Evolutionary conservation across 805 yeast species (phyloP), one percentile per base, ranked within the genome.

Genomic region (Saccharomycopsis vini): DNA sequence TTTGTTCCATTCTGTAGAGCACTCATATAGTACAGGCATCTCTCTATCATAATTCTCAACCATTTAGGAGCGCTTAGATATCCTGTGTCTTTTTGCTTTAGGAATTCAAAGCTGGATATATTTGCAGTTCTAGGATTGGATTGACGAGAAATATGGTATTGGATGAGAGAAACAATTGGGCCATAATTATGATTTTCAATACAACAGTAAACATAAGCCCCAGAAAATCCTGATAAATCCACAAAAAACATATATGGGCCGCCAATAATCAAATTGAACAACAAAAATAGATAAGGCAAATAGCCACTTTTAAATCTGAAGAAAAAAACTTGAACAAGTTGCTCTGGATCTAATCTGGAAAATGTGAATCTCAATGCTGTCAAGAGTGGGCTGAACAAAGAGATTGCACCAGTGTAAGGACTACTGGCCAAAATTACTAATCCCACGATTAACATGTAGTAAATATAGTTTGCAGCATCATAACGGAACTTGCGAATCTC

Each of bases 181-280:
- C 35, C 44, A 18, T 24, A 26, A 22, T 26, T 23, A 12, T 21
- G n/a, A 18, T 35, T 26, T 20, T 23, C 33, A 9, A 41, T 13
- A 13, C 39, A 35, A 22, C 20, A 29, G 33, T 41, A 41, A 5
- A 41, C 34, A 19, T 34, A 41, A 7, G 24, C 44, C 4, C 28
- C 39, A 29, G 35, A 19, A 22, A 23, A 3, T 3, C 44, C 44
- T 6, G 26, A 24, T n/a, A 41, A 12, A 12, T 10, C 26, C 15
- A 19, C 12, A 23, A 26, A 12, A 21, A 37, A 19, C 18, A 5
- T 7, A 5, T 9, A 13, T 22, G 30, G 2, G 7, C 36, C 22
- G 10, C 18, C 19, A 22, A 37, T 12, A n/a, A 21, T 37, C 13
- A 26, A 10, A 20, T 21, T 12, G 20, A 32, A 13, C 7, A 33